Base-by-base conservation (phyloP, 176 grass and related monocot genomes). In the Panicum miliaceum region DNA sequence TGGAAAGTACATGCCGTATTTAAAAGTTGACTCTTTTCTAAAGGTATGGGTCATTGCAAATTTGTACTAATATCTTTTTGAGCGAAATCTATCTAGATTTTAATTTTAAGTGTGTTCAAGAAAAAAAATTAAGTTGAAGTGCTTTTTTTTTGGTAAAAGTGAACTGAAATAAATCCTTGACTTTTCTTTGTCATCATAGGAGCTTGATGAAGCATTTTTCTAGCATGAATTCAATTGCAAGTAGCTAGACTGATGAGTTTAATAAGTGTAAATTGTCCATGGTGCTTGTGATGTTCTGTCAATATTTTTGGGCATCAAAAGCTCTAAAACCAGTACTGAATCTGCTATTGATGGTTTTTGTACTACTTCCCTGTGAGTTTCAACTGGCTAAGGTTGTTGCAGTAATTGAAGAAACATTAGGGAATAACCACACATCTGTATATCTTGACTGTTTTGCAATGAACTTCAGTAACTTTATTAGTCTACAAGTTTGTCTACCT, bases 11-110 rank as follows among this genome's bases (percentile, higher is more conserved):
- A 85, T 81, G 64, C 86, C 92, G 14, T 97, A 97, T 76, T 75
- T 90, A 47, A 97, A 92, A 82, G 90, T 97, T 46, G 95, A 97
- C 81, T 97, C 92, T 29, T 97, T 94, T 86, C 72, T 94, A 41
- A 97, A 97, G 92, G 95, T 97, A 90, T 76, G 67, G 27, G 56
- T 82, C 41, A 34, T 60, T 78, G 42, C 35, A 54, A 34, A 13
- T 81, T 67, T 51, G 11, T 42, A 32, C 2, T 41, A 60, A 62
- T 48, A 34, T 35, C 3, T 2, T 64, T 62, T 32, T 64, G 9
- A 65, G 4, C 0, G 4, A 35, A 50, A 79, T 10, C 3, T 27
- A 10, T 76, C 29, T 70, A 43, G 6, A 68, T 76, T 85, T 60
- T 45, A 67, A 68, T 6, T 35, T 68, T 1, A 34, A 79, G 9